Percentiles rank a stretch among this genome's conserved stretches.
phyloP scores from a whole-genome alignment of 23 red algal species.

The Chondrus crispus region DNA sequence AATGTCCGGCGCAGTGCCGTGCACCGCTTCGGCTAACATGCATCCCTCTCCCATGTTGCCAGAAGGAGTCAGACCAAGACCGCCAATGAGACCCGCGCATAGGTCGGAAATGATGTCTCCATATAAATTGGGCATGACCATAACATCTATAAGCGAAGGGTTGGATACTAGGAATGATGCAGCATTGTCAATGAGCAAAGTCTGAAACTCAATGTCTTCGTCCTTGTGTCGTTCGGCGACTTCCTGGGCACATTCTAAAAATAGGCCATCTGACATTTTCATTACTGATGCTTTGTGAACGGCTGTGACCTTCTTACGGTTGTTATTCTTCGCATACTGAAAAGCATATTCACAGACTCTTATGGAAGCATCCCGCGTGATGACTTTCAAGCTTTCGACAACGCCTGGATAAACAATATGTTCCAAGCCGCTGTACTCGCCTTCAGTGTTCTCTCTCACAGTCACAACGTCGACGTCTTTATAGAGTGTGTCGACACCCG shows the following conservation, averaged over 20 bases:
- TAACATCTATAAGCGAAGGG: slow-evolving; percentile 83
- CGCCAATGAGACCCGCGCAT: slow-evolving; percentile 94
- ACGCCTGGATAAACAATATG: slow-evolving; percentile 90
- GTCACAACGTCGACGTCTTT: slow-evolving; percentile 93
- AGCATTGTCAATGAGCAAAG: slow-evolving; percentile 79
- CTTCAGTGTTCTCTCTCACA: slow-evolving; percentile 98
- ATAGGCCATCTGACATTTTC: slow-evolving; percentile 92
- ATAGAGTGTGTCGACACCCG: slow-evolving; percentile 92
- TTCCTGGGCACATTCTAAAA: slow-evolving; percentile 84
- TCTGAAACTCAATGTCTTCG: slow-evolving; percentile 65
- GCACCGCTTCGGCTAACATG: slow-evolving; percentile 91
- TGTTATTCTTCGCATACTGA: slow-evolving; percentile 86
- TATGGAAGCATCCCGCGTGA: slow-evolving; percentile 74
- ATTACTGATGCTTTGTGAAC: slow-evolving; percentile 98
- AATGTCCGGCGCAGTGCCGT: slow-evolving; percentile 97
- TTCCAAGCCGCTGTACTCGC: slow-evolving; percentile 97
- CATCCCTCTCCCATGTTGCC: slow-evolving; percentile 84
- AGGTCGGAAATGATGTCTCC: slow-evolving; percentile 96
- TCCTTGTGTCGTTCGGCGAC: slow-evolving; percentile 56
- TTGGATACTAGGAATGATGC: slow-evolving; percentile 72
- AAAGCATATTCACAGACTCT: slow-evolving; percentile 96
- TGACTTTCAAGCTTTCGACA: slow-evolving; percentile 97
- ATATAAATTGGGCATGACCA: slow-evolving; percentile 98
- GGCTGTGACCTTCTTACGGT: slow-evolving; percentile 84
- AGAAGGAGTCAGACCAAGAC: slow-evolving; percentile 84